Evolutionary conservation across 345 rosid species (phyloP).

Genomic region (Passiflora organensis): DNA sequence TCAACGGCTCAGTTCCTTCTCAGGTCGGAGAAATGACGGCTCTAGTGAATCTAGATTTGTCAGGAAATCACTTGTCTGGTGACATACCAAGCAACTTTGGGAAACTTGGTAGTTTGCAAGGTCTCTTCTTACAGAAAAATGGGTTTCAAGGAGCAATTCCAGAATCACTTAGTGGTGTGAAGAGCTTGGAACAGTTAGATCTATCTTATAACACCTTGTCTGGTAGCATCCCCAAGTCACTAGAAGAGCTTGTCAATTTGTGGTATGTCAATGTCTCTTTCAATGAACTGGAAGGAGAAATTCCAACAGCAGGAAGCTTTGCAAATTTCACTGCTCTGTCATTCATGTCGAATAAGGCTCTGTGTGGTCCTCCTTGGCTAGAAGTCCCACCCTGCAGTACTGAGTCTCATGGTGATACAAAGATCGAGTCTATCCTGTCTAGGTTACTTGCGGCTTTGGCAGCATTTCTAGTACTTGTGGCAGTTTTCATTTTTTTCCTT

Average conservation of each 20-base stretch:
- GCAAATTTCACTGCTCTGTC: constrained; percentile 13
- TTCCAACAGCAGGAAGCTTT: constrained; percentile 19
- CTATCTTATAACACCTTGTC: constrained; percentile 19
- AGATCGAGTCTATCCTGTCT: background rate
- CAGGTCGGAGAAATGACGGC: background rate
- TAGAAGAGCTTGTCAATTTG: constrained; percentile 12
- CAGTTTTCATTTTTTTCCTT: background rate
- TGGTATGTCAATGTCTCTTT: constrained; percentile 16
- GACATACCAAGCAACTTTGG: constrained; percentile 5
- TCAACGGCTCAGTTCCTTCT: background rate
- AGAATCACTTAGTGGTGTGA: constrained; percentile 11
- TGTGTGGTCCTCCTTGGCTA: constrained; percentile 10
- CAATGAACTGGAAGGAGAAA: constrained; percentile 20
- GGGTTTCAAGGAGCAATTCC: constrained; percentile 18
- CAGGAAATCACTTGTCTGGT: background rate
- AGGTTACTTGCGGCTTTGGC: background rate
- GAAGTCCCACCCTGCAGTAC: constrained; percentile 13
- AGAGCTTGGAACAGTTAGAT: constrained; percentile 19
- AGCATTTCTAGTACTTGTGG: background rate
- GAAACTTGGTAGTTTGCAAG: background rate
- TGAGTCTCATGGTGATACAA: background rate
- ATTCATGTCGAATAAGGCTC: constrained; percentile 9
- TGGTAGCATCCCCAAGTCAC: constrained; percentile 20
- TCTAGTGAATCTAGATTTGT: background rate
- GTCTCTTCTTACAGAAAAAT: constrained; percentile 12